A percentile compares a stretch with the other conserved stretches of the same genome.
phyloP scores from a whole-genome alignment of 805 yeast genomes.

The Wickerhamomyces silvicola region DNA sequence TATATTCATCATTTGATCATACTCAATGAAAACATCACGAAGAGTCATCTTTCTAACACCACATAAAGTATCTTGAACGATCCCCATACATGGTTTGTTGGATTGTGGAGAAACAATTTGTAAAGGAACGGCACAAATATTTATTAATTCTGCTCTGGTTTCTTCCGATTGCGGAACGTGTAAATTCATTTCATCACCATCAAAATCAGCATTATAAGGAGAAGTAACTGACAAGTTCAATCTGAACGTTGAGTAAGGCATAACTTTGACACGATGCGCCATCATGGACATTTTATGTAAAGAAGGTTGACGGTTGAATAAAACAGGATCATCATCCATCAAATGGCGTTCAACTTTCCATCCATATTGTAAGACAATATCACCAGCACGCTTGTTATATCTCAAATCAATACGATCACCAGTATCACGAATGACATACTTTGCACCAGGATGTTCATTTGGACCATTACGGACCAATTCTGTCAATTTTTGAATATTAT shows the following conservation, averaged over 20 bases:
- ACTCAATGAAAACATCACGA: constrained; percentile 82
- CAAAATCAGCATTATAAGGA: constrained; percentile 99
- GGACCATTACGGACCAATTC: constrained; percentile 97
- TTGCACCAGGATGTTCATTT: constrained; percentile 99
- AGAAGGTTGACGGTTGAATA: constrained; percentile 98
- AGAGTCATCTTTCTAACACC: constrained; percentile 95
- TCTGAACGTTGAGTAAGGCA: constrained; percentile 98
- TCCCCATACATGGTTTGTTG: constrained; percentile 99
- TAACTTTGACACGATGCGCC: constrained; percentile 97
- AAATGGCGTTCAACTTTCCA: constrained; percentile 99
- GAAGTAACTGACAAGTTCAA: constrained; percentile 94
- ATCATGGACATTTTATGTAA: constrained; percentile 99
- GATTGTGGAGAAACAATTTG: constrained; percentile 98
- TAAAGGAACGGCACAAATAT: constrained; percentile 93
- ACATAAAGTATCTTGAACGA: constrained; percentile 97
- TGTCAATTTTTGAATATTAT: constrained; percentile 88
- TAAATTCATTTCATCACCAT: constrained; percentile 99
- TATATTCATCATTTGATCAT: constrained; percentile 93
- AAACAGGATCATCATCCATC: constrained; percentile 95
- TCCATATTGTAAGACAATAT: constrained; percentile 93
- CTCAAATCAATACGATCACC: constrained; percentile 98
- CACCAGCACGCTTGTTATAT: constrained; percentile 97
- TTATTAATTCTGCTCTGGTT: constrained; percentile 92
- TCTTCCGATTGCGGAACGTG: constrained; percentile 99
- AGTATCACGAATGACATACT: constrained; percentile 94